phyloP scores from a whole-genome alignment of 352 stramenopile species.

The Blastocystis sp. region DNA sequence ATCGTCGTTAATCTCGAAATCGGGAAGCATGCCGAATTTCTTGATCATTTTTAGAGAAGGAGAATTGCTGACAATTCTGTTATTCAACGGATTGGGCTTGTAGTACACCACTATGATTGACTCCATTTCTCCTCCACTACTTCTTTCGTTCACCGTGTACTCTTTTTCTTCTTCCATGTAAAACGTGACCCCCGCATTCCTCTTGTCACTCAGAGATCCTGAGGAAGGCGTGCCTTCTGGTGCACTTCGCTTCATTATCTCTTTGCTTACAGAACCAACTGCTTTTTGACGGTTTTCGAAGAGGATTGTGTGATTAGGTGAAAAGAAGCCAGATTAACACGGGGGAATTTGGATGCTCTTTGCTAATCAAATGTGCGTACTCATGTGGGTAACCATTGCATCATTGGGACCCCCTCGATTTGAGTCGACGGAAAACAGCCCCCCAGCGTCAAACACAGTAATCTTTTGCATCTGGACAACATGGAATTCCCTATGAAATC shows the following conservation, averaged over 20 bases:
- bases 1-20: slow-evolving; percentile 55
- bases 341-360: no score
- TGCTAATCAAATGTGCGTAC: no score
- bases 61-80: slow-evolving; percentile 1
- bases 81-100: slow-evolving; percentile 26
- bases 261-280: no score
- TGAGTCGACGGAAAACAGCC: no score
- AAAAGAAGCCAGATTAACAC: no score
- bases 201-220: slow-evolving; percentile 9
- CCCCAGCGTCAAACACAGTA: no score
- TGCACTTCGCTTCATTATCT: background rate
- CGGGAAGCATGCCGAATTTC: slow-evolving; percentile 3
- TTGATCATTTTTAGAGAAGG: slow-evolving; percentile 9
- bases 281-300: no score
- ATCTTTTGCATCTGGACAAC: background rate
- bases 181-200: background rate
- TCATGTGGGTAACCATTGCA: no score
- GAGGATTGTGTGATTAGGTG: no score
- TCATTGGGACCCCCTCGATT: no score
- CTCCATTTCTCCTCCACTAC: background rate
- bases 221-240: background rate
- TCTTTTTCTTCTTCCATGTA: slow-evolving; percentile 39
- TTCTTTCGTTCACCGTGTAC: slow-evolving; percentile 32
- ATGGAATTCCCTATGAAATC: slow-evolving; percentile 69
- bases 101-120: slow-evolving; percentile 39